Base-by-base conservation (phyloP, 164 flowering plant genomes). In the Piper longum region DNA sequence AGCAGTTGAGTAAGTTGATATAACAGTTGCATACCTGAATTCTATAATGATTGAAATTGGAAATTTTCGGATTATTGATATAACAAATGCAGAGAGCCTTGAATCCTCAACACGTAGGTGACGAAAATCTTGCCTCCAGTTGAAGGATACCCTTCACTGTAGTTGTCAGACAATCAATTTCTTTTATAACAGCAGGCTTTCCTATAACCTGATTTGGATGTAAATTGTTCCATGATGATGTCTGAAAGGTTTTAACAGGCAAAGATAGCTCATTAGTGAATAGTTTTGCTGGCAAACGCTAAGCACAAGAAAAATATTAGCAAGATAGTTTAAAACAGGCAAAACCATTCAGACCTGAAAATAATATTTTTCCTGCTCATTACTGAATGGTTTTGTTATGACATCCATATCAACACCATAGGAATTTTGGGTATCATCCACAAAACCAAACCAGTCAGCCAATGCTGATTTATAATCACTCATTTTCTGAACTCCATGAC, bases 381-480 rank as follows among this genome's bases (percentile, higher is more conserved):
- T 87, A 58, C 76, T 43, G 65, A 77, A 93, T 63, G 97, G 79
- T 59, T 81, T 84, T 7, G 96, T 81, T 43, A 93, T 72, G 75
- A 77, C 75, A 72, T 73, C 69, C 99, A 90, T 90, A 73, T 93
- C 88, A 64, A 93, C 97, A 68, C 99, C 99, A 77, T 93, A 93
- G 66, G 70, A 71, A 19, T 70, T 64, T 72, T 82, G 81, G 18
- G 88, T 93, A 36, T 87, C 88, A n/a, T 81, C 73, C 54, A 80
- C 13, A 75, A 93, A 93, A 57, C 61, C 41, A 65, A 67, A 52
- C 99, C 99, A 93, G 57, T 87, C 96, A 64, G 72, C 80, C 91
- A 85, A 82, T 8, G 87, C 60, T 62, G 69, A 80, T 64, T 90
- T 85, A 71, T 78, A 93, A 69, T 93, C 91, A 40, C 57, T 63